Evolutionary conservation across 768 basidiomycete species (phyloP), one percentile per base, ranked within the genome.

Genomic region (Termitomyces sp.): DNA sequence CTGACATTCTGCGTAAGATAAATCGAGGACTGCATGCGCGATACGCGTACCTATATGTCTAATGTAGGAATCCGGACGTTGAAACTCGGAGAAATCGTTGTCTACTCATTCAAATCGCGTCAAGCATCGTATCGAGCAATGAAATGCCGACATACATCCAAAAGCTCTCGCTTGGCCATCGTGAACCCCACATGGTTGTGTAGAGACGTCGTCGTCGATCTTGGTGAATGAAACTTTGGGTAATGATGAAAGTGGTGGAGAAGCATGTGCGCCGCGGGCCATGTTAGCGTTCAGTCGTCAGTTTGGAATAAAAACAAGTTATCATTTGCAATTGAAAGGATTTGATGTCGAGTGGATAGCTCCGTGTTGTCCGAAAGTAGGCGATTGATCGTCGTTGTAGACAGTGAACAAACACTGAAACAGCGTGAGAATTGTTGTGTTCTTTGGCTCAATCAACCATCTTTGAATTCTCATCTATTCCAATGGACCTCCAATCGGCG

Each of bases 31-130:
- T 33, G 27, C 12, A 52, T 23, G 29, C 35, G 27, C 22, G 35
- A 23, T 32, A 36, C 25, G 65, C 82, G 39, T 63, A 92, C 93
- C 94, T 59, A 96, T 91, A 67, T 96, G 85, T 40, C 92, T 85
- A 65, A 96, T 90, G 66, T 97, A 97, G 64, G 91, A 82, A 51
- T 92, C 89, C 9, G 93, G 91, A 56, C 85, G 73, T 57, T 72
- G 70, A 64, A 92, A 94, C 36, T 88, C 83, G 11, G 83, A 80
- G 63, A 83, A 83, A 61, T 89, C 85, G 77, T 77, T 73, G 51
- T 72, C 76, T 80, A 48, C 25, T 35, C 13, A 55, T 38, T 13
- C 36, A 33, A 36, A n/a, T 29, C 40, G 54, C 39, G 51, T 58
- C 39, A 53, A 39, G 25, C 16, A 42, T 2, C 25, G 25, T 52